Percentiles rank a stretch among this genome's conserved stretches.
These are phyloP conservation scores for Onygena corvina DNA, from an alignment of 2,329 filamentous ascomycete species.

Conservation along the genomic window DNA sequence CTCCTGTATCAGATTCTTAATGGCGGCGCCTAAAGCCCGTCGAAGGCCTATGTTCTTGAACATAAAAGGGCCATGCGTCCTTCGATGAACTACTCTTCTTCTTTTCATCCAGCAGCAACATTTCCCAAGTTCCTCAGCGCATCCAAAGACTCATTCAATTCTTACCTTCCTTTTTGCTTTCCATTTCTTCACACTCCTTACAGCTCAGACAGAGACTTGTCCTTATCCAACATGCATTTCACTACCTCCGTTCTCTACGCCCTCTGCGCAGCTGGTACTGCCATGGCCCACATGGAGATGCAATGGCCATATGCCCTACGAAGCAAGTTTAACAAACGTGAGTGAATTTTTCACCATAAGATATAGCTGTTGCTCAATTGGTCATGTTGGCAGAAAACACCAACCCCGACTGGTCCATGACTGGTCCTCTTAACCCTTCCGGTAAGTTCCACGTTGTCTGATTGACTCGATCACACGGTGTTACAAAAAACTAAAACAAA, in stretches of 20 bases:
- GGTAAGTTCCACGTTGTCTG: neutral
- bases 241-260: slow-evolving; percentile 10
- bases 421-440: slow-evolving; percentile 4
- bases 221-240: slow-evolving; percentile 9
- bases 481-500: neutral
- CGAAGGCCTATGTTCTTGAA: neutral
- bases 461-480: neutral
- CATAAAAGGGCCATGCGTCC: neutral
- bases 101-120: neutral
- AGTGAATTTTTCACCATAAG: neutral
- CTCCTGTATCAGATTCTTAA: neutral
- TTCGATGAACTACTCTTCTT: neutral
- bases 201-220: neutral
- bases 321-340: slow-evolving; percentile 37
- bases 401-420: slow-evolving; percentile 8
- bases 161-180: neutral
- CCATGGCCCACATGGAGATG: slow-evolving; percentile 44
- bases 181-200: slow-evolving; percentile 7
- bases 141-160: neutral
- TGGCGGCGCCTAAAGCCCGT: neutral
- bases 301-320: slow-evolving; percentile 43
- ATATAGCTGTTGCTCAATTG: neutral
- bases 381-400: neutral
- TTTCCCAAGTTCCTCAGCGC: neutral
- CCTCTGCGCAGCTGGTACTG: slow-evolving; percentile 13